Base-by-base conservation (phyloP, 805 yeast genomes). In the Tetrapisispora pingtungensis region DNA sequence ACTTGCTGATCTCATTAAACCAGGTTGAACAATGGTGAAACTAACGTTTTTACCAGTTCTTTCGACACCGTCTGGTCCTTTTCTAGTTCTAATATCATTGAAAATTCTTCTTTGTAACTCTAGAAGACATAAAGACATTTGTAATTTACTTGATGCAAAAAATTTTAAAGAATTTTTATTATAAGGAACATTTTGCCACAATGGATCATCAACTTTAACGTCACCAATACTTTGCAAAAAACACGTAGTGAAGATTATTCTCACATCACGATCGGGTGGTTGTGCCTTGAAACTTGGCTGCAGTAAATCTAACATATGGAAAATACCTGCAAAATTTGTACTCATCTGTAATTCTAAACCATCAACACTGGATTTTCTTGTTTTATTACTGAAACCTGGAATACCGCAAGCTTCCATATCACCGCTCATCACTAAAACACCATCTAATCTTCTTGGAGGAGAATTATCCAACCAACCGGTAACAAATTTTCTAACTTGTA, bases 231-330 rank as follows among this genome's bases (percentile, higher is more conserved):
- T 76, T 50, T 86, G 93, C 10, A 87, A 68, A 49, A 84, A 66
- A 64, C 98, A 93, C 1, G 87, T 74, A 0, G 89, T 75, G n/a
- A 87, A 52, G 3, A 93, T 60, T 5, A 93, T 76, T 37, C 97
- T 70, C 2, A 93, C 96, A 57, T 89, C 97, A 51, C 99, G 73
- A 63, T 89, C 97, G 0, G 96, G 86, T 2, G 97, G 94, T 66
- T 93, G 99, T 1, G 80, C 81, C 50, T 84, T 78, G 43, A 93
- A 69, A 10, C 93, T 75, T 0, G 97, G 97, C n/a, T 80, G 75
- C 43, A 93, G 60, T 26, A 93, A 66, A 2, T 85, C 83, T 45
- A 93, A 69, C 22, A 93, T 68, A 62, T 89, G 97, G 63, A 67
- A 85, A 55, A 87, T 89, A 7, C 83, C 84, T 32, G 81, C 73